phyloP scores from a whole-genome alignment of 495 filamentous ascomycete species.

The Cetradonia linearis region DNA sequence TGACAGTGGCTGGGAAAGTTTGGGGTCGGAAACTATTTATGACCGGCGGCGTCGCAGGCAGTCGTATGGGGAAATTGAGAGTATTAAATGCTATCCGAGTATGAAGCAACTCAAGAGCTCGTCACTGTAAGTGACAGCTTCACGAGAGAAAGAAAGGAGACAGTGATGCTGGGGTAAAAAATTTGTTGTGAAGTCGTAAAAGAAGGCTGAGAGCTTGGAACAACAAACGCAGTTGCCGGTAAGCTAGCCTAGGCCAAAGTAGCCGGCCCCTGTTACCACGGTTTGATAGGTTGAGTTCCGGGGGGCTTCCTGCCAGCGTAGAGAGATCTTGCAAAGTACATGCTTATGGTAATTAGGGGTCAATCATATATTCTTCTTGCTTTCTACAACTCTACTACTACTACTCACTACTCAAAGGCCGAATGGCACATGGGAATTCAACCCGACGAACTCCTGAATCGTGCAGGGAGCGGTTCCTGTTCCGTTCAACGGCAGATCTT shows the following conservation, averaged over 20 bases:
- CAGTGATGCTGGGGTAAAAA: conserved; percentile 1
- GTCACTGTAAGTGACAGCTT: background rate
- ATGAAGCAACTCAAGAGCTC: background rate
- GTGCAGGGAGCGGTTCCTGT: conserved; percentile 14
- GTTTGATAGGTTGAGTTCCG: background rate
- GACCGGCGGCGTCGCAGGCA: background rate
- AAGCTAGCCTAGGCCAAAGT: conserved; percentile 1
- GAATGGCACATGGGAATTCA: background rate
- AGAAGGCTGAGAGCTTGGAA: conserved; percentile 11
- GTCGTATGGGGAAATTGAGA: background rate
- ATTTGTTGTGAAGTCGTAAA: conserved; percentile 10
- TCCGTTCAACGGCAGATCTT: conserved; percentile 7
- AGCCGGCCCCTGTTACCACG: background rate
- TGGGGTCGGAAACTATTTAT: conserved; percentile 2
- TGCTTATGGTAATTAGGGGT: background rate
- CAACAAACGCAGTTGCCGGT: conserved; percentile 5
- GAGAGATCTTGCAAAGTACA: background rate
- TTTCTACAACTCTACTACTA: background rate
- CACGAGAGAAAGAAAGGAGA: background rate
- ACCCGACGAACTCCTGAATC: conserved; percentile 9
- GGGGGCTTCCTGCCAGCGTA: background rate
- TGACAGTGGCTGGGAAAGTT: conserved; percentile 13
- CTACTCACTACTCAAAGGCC: conserved; percentile 9
- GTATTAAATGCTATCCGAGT: background rate
- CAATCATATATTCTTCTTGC: background rate